Evolutionary conservation across 495 filamentous ascomycete genomes (phyloP).

Genomic region (Lasiosphaeris hirsuta): DNA sequence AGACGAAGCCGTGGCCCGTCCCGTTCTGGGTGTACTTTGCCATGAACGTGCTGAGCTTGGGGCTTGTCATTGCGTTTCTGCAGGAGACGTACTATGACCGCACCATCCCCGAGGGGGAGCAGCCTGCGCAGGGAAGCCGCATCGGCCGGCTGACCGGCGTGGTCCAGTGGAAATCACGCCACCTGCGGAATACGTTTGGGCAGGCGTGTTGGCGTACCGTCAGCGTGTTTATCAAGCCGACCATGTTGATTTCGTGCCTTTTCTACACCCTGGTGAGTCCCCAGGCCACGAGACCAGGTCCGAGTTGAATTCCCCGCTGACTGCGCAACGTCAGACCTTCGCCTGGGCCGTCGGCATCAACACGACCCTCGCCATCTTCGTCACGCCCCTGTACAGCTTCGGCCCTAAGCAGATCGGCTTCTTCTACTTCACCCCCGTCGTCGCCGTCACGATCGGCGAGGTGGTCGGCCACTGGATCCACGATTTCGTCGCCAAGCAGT

Average conservation of each 20-base stretch:
- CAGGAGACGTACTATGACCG: constrained; percentile 61
- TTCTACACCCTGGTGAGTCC: constrained; percentile 51
- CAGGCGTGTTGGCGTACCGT: constrained; percentile 46
- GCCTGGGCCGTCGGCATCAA: constrained; percentile 63
- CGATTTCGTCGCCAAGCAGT: constrained; percentile 47
- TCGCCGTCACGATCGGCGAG: constrained; percentile 53
- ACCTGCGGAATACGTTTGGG: constrained; percentile 40
- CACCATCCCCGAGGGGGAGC: constrained; percentile 42
- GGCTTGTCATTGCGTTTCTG: constrained; percentile 48
- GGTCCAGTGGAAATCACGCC: constrained; percentile 43
- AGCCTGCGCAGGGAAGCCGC: constrained; percentile 40
- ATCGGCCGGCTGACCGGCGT: constrained; percentile 44
- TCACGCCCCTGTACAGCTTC: constrained; percentile 54
- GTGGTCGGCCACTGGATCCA: constrained; percentile 58
- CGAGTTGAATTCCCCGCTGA: background rate
- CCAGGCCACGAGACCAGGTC: background rate
- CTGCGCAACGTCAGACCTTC: constrained; percentile 40
- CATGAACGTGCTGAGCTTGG: constrained; percentile 43
- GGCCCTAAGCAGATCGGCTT: constrained; percentile 51
- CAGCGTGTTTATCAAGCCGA: constrained; percentile 48
- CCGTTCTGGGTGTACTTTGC: constrained; percentile 55
- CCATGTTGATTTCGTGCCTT: constrained; percentile 45
- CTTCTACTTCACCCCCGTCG: constrained; percentile 60
- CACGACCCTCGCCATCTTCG: constrained; percentile 55
- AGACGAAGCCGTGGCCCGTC: constrained; percentile 47